Base-by-base conservation (phyloP, 2,329 filamentous ascomycete species). In the Metarhizium guizhouense region DNA sequence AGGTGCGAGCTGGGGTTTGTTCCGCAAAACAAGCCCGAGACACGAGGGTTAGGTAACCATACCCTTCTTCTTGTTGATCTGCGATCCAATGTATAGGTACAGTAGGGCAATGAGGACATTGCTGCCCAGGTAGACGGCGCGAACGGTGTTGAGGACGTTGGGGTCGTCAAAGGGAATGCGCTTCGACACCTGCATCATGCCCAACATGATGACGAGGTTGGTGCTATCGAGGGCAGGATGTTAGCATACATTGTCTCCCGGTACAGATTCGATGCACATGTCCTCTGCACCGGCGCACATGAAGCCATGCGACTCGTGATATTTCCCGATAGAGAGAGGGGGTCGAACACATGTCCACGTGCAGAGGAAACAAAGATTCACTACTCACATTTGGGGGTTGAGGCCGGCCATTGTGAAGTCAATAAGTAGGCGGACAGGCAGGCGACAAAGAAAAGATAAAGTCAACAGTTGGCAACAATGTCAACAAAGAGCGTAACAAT, bases 11-110 rank as follows among this genome's bases (percentile, higher is more conserved):
- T 25, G 25, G 25, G 25, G 25, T 34, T 34, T 34, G 32, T 34
- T 34, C 32, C 32, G 32, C 32, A 34, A 11, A 34, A 34, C 32
- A 14, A 25, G 13, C 13, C 4, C 2, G 25, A 32, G 54, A 18
- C 47, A 4, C 11, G 25, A 42, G 32, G 7, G 43, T 6, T n/a
- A 18, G 20, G 34, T 6, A 38, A 54, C 82, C 59, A 48, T 80
- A 97, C 94, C 94, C 81, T 95, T 96, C 85, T 97, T 97, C 76
- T 88, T 88, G 78, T 95, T 93, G 74, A 99, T 93, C 76, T 88
- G 80, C 60, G 78, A 70, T 76, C 93, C 86, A 60, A 92, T 86
- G 74, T 91, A 96, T 67, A 94, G 75, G 77, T 96, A 96, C 68
- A 99, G 76, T 58, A 77, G 77, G 61, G 87, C 78, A 68, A 99